phyloP scores from a whole-genome alignment of 1,139 yeast species.

The Pichia sp. region DNA sequence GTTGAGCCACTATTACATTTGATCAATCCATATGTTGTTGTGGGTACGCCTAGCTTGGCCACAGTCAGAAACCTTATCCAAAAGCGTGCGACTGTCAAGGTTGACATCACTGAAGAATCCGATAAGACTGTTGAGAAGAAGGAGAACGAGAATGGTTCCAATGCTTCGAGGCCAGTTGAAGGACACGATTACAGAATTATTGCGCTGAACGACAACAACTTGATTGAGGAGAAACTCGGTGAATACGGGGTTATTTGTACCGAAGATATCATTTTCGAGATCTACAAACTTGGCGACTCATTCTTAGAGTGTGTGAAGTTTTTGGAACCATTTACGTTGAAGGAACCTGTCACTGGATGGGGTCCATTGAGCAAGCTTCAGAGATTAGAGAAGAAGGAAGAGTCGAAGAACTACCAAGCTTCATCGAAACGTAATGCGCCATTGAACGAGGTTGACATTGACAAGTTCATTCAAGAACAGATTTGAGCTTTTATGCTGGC shows the following conservation, averaged over 20 bases:
- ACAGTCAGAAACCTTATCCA: conserved; percentile 70
- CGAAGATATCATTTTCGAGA: conserved; percentile 73
- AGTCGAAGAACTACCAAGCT: conserved; percentile 39
- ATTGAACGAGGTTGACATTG: conserved; percentile 65
- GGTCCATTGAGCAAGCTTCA: conserved; percentile 57
- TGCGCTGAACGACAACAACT: conserved; percentile 63
- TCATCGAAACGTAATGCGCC: conserved; percentile 63
- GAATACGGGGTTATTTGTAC: conserved; percentile 69
- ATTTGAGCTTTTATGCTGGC: conserved; percentile 33
- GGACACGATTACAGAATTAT: conserved; percentile 29
- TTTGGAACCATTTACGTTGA: conserved; percentile 65
- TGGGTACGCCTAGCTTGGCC: conserved; percentile 67
- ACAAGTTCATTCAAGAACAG: conserved; percentile 58
- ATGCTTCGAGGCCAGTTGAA: conserved; percentile 14
- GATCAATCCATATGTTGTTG: conserved; percentile 65
- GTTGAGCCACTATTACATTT: conserved; percentile 59
- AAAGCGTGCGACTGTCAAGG: conserved; percentile 62
- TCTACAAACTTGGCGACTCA: conserved; percentile 55
- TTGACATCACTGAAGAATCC: conserved; percentile 36
- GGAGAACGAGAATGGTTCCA: conserved; percentile 11
- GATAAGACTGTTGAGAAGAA: conserved; percentile 25
- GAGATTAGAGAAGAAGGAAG: conserved; percentile 43
- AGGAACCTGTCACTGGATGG: conserved; percentile 69
- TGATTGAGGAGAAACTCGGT: conserved; percentile 69
- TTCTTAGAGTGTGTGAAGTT: conserved; percentile 58